phyloP scores from a whole-genome alignment of 2,329 filamentous ascomycete species.

The Arthroderma sp. region DNA sequence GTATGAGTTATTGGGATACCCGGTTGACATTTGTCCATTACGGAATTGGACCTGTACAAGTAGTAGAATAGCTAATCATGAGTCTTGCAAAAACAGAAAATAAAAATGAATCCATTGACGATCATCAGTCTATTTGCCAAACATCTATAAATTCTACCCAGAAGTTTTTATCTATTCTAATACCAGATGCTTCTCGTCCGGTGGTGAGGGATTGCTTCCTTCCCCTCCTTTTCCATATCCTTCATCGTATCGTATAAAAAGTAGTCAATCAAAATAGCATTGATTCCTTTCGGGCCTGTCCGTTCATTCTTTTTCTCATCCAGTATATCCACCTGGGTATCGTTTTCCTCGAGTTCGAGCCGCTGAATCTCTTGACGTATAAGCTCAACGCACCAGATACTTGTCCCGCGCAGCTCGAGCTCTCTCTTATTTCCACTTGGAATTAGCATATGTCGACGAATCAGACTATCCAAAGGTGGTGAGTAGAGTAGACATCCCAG shows the following conservation, averaged over 20 bases:
- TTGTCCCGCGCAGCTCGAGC: conserved; percentile 78
- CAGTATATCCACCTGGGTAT: conserved; percentile 5
- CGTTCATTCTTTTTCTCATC: conserved; percentile 5
- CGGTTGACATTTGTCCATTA: too few relatives aligned
- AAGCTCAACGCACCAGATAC: conserved; percentile 91
- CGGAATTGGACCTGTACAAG: too few relatives aligned
- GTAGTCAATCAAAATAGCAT: conserved; percentile 92
- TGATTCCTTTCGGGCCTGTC: conserved; percentile 33
- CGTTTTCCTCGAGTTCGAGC: conserved; percentile 4
- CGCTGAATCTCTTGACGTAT: conserved; percentile 63
- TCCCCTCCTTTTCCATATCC: conserved; percentile 53
- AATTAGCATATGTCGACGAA: conserved; percentile 52
- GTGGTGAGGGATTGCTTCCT: conserved; percentile 59
- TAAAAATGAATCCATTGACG: too few relatives aligned
- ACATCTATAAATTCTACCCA: background rate
- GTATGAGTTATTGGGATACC: too few relatives aligned
- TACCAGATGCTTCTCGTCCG: conserved; percentile 93
- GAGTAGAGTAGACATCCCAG: conserved; percentile 76
- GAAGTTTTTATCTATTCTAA: conserved; percentile 26
- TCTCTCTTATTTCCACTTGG: conserved; percentile 66
- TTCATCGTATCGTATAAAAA: conserved; percentile 95
- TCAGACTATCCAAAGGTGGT: conserved; percentile 59
- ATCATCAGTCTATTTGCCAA: too few relatives aligned
- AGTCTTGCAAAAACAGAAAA: too few relatives aligned
- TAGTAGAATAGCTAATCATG: too few relatives aligned